Conservation (phyloP, 2,329 filamentous ascomycete genomes). For the Sporothrix variecibatus region DNA sequence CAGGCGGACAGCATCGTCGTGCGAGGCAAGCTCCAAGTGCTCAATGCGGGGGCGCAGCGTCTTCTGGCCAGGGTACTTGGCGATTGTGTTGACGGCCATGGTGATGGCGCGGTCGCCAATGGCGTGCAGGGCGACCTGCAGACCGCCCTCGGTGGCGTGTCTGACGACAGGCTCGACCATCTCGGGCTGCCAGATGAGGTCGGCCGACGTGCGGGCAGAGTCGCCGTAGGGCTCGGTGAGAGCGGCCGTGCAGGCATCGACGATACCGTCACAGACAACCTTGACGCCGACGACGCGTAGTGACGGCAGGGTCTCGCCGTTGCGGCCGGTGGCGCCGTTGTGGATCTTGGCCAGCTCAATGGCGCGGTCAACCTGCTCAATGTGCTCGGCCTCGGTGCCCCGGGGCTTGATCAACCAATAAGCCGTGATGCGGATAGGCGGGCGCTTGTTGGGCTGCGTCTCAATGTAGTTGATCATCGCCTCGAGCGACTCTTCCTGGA, state of each 20-base stretch:
- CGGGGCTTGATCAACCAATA: conserved; percentile 58
- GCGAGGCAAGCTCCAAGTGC: conserved; percentile 61
- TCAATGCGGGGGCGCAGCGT: conserved; percentile 62
- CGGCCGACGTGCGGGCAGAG: conserved; percentile 41
- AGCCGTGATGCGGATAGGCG: conserved; percentile 53
- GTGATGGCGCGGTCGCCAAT: conserved; percentile 63
- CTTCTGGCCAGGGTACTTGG: conserved; percentile 34
- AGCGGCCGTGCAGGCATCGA: conserved; percentile 66
- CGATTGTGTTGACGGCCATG: conserved; percentile 60
- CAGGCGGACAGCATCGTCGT: conserved; percentile 57
- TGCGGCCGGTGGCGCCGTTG: conserved; percentile 36
- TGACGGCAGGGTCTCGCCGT: conserved; percentile 39
- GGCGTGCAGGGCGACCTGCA: conserved; percentile 66
- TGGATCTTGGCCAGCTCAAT: conserved; percentile 49
- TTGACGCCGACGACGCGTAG: conserved; percentile 63
- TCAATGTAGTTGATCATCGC: conserved; percentile 45
- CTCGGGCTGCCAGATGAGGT: conserved; percentile 56
- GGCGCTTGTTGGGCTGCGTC: conserved; percentile 30
- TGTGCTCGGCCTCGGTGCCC: conserved; percentile 45
- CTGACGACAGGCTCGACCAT: conserved; percentile 56
- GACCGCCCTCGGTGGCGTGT: conserved; percentile 53
- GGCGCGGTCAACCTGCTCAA: conserved; percentile 54
- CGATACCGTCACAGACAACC: conserved; percentile 64
- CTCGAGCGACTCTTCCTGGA: conserved; percentile 58
- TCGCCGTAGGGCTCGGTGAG: conserved; percentile 60